phyloP scores from a whole-genome alignment of 192 early-diverging fungal genomes.

The Ambispora gerdemannii region DNA sequence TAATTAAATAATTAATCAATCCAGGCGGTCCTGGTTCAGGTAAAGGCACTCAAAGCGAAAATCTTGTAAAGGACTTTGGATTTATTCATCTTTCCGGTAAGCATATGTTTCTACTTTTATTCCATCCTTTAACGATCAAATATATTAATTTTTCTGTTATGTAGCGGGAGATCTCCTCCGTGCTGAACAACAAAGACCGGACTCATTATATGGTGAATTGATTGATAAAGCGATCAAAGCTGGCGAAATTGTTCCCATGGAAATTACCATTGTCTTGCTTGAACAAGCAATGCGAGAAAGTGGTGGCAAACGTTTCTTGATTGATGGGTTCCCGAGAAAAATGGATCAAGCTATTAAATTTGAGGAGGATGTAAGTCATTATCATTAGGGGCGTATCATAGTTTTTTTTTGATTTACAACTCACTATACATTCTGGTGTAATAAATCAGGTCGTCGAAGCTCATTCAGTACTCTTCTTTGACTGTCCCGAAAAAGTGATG shows the following conservation, averaged over 20 bases:
- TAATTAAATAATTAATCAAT: neutral
- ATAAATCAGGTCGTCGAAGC: slow-evolving; percentile 56
- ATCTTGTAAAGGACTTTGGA: slow-evolving; percentile 82
- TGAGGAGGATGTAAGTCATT: slow-evolving; percentile 73
- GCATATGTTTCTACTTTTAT: neutral
- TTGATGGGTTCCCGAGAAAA: slow-evolving; percentile 96
- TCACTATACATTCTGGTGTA: neutral
- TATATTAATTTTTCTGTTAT: neutral
- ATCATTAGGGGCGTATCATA: neutral
- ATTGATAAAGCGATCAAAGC: slow-evolving; percentile 91
- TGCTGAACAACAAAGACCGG: slow-evolving; percentile 78
- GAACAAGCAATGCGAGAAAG: slow-evolving; percentile 81
- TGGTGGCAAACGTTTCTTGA: slow-evolving; percentile 71
- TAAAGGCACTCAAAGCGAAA: slow-evolving; percentile 94
- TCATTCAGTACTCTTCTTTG: slow-evolving; percentile 85
- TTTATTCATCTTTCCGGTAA: slow-evolving; percentile 93
- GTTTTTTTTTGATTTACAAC: neutral
- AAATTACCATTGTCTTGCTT: slow-evolving; percentile 90
- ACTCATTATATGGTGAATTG: slow-evolving; percentile 84
- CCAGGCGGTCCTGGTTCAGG: slow-evolving; percentile 79
- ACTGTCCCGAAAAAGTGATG: slow-evolving; percentile 93
- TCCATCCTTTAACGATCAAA: neutral
- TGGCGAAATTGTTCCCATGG: slow-evolving; percentile 93
- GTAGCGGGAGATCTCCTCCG: slow-evolving; percentile 92
- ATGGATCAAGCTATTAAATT: slow-evolving; percentile 93